Evolutionary conservation across 2,329 filamentous ascomycete genomes (phyloP).

Genomic region (Neofusicoccum cordaticola): DNA sequence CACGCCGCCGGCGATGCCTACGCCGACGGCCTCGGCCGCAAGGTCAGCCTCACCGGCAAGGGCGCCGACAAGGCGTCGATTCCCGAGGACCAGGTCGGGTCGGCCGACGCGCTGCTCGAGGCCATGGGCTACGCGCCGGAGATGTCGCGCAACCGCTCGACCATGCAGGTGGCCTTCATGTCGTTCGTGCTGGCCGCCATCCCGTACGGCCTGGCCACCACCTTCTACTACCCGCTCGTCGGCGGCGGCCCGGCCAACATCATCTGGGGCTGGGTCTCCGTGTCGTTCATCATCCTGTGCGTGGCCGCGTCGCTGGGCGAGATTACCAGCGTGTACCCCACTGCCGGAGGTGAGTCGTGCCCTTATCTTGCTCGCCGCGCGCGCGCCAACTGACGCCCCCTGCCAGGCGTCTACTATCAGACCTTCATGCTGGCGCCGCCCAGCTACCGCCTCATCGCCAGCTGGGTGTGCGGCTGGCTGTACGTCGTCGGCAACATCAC

Average conservation of each 20-base stretch:
- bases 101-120: slow-evolving; percentile 42
- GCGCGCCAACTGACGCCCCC: neutral
- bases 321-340: slow-evolving; percentile 73
- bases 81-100: neutral
- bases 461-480: slow-evolving; percentile 73
- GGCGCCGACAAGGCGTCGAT: neutral
- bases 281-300: slow-evolving; percentile 68
- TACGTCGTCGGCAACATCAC: slow-evolving; percentile 79
- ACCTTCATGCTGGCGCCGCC: slow-evolving; percentile 69
- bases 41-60: slow-evolving; percentile 4
- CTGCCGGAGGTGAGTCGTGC: slow-evolving; percentile 57
- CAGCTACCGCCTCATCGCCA: slow-evolving; percentile 60
- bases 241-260: slow-evolving; percentile 67
- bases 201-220: slow-evolving; percentile 70
- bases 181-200: slow-evolving; percentile 73
- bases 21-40: neutral
- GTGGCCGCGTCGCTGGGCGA: slow-evolving; percentile 70
- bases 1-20: neutral
- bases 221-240: slow-evolving; percentile 63
- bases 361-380: neutral
- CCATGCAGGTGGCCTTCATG: slow-evolving; percentile 70
- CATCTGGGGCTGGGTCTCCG: slow-evolving; percentile 69
- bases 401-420: slow-evolving; percentile 65
- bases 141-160: slow-evolving; percentile 63
- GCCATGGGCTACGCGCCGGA: slow-evolving; percentile 67